Evolutionary conservation across 371 early-diverging fungal species (phyloP).

Genomic region (Syncephalastrum contaminatum): DNA sequence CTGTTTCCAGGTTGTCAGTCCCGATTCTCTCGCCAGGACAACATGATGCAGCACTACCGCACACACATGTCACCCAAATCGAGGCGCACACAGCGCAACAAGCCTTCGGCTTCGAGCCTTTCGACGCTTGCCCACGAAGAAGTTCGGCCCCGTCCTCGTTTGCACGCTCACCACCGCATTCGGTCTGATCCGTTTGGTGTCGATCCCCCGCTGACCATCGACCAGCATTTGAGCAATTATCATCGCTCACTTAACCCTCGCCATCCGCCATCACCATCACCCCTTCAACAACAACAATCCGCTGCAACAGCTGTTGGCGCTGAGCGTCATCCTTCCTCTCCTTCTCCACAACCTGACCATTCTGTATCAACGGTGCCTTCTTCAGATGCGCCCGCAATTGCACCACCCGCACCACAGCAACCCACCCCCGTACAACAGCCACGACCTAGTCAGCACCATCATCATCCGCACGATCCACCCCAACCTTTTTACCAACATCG

Average conservation of each 20-base stretch:
- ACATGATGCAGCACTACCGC: slow-evolving; percentile 90
- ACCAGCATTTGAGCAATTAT: slow-evolving; percentile 42
- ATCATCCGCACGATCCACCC: neutral
- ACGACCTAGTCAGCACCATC: slow-evolving; percentile 1
- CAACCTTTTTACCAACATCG: slow-evolving; percentile 30
- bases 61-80: slow-evolving; percentile 80
- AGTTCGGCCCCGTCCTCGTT: slow-evolving; percentile 28
- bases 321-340: neutral
- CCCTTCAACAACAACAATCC: slow-evolving; percentile 5
- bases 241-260: slow-evolving; percentile 21
- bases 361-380: neutral
- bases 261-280: slow-evolving; percentile 3
- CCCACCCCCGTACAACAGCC: neutral
- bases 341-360: neutral
- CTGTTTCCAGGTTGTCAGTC: slow-evolving; percentile 76
- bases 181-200: slow-evolving; percentile 33
- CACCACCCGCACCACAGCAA: slow-evolving; percentile 5
- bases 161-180: slow-evolving; percentile 46
- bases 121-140: slow-evolving; percentile 7
- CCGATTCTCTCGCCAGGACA: slow-evolving; percentile 86
- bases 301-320: slow-evolving; percentile 5
- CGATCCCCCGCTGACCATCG: slow-evolving; percentile 45
- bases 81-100: slow-evolving; percentile 44
- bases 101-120: slow-evolving; percentile 2
- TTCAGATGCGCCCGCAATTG: neutral